These are phyloP conservation scores for Boletus patriciae DNA, from an alignment of 768 basidiomycete species.

Conservation along the genomic window DNA sequence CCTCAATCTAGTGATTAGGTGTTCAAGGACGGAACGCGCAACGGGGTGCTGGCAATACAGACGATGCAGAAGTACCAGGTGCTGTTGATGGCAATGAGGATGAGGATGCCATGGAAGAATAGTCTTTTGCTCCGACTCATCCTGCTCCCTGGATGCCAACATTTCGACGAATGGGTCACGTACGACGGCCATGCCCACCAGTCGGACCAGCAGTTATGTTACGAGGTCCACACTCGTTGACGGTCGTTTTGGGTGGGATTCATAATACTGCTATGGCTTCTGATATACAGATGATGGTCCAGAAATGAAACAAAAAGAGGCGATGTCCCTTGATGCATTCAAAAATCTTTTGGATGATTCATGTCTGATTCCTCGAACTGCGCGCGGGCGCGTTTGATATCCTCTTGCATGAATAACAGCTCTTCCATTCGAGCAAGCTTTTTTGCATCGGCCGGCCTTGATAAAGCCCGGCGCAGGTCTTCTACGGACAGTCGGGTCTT, in stretches of 20 bases:
- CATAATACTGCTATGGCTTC: constrained; percentile 4
- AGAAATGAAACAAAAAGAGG: neutral
- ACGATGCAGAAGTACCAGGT: constrained; percentile 28
- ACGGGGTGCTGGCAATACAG: constrained; percentile 19
- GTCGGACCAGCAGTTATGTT: neutral
- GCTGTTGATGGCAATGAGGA: constrained; percentile 33
- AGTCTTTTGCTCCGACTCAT: constrained; percentile 11
- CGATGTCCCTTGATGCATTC: constrained; percentile 9
- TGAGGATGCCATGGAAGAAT: constrained; percentile 70
- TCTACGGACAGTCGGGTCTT: constrained; percentile 82
- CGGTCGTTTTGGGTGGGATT: neutral
- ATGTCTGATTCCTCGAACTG: constrained; percentile 67
- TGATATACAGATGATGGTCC: constrained; percentile 1
- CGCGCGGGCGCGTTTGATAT: constrained; percentile 83
- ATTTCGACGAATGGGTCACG: neutral
- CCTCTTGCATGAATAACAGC: constrained; percentile 89
- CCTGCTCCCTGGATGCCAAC: neutral
- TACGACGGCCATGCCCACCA: neutral
- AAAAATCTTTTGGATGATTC: constrained; percentile 48
- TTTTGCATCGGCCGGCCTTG: constrained; percentile 85
- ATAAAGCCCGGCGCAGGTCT: constrained; percentile 77
- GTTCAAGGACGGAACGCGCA: constrained; percentile 52
- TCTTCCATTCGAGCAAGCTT: constrained; percentile 93
- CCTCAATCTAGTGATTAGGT: constrained; percentile 36
- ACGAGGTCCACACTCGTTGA: neutral